Conservation (phyloP, 2,329 filamentous ascomycete species). For the Leptographium radiaticola region DNA sequence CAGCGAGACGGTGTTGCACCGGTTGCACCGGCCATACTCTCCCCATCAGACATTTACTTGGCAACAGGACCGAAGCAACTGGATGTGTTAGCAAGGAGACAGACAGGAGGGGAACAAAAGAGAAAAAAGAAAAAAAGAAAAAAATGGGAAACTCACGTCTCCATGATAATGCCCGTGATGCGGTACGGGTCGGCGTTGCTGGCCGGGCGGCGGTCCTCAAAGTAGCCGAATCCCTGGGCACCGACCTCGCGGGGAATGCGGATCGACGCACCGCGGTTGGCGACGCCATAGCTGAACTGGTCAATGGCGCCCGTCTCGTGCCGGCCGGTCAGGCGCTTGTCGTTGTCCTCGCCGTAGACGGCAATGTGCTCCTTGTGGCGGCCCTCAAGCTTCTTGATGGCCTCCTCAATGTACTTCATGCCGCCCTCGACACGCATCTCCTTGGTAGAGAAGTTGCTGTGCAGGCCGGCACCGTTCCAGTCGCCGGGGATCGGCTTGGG, state of each 20-base stretch:
- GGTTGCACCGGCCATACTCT: neutral
- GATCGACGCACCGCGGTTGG: conserved; percentile 89
- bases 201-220: conserved; percentile 48
- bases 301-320: conserved; percentile 95
- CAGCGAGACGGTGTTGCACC: neutral
- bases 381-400: conserved; percentile 70
- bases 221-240: conserved; percentile 60
- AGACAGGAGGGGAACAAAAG: neutral
- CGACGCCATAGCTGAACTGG: conserved; percentile 84
- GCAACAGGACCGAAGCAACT: conserved; percentile 11
- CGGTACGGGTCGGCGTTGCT: conserved; percentile 74
- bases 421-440: conserved; percentile 84
- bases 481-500: conserved; percentile 90
- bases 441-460: conserved; percentile 83
- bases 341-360: conserved; percentile 92
- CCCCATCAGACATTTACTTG: conserved; percentile 3
- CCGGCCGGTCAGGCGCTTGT: conserved; percentile 78
- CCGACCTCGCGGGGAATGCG: conserved; percentile 60
- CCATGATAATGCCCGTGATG: conserved; percentile 30
- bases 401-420: conserved; percentile 86
- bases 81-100: neutral
- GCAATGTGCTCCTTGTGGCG: conserved; percentile 74
- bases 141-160: conserved; percentile 12
- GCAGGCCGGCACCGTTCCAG: conserved; percentile 73
- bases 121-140: neutral